Percentiles rank a stretch among this genome's conserved stretches.
Conservation (phyloP, 129 eudicot genomes). For the Gnaphalium uliginosum region DNA sequence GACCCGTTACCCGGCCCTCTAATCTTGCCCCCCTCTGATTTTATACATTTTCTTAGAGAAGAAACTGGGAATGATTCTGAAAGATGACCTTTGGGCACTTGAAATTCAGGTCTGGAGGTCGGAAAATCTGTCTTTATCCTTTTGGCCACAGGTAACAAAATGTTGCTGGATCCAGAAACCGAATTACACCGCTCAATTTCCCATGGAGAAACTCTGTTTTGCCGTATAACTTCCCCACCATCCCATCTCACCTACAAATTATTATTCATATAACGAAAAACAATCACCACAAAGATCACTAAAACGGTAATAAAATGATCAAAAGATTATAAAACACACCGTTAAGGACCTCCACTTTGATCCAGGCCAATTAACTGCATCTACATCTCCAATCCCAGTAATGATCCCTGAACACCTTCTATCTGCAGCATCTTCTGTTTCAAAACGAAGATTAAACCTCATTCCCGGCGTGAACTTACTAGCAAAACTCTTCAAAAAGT, state of each 20-base stretch:
- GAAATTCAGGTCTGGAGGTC: constrained; percentile 29
- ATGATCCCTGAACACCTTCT: constrained; percentile 73
- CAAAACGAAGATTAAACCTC: constrained; percentile 68
- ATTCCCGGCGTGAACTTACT: constrained; percentile 55
- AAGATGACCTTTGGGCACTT: constrained; percentile 52
- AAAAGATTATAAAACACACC: constrained; percentile 39
- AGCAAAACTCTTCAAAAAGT: constrained; percentile 56
- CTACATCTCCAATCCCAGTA: constrained; percentile 59
- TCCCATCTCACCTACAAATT: constrained; percentile 81
- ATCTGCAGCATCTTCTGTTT: constrained; percentile 77
- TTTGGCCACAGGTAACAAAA: constrained; percentile 50
- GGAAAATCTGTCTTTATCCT: constrained; percentile 55
- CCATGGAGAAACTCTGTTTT: constrained; percentile 87
- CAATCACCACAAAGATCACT: not conserved
- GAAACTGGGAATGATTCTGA: not conserved
- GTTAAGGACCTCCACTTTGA: constrained; percentile 83
- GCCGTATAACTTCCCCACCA: constrained; percentile 49
- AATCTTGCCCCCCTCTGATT: not conserved
- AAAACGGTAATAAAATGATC: not conserved
- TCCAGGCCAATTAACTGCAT: constrained; percentile 80
- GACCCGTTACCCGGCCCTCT: not conserved
- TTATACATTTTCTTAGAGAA: not conserved
- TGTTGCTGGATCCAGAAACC: constrained; percentile 46
- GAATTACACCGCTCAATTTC: constrained; percentile 71
- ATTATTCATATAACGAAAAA: not conserved